Evolutionary conservation across 2,329 filamentous ascomycete genomes (phyloP).

Genomic region (Lizonia empirigonia): DNA sequence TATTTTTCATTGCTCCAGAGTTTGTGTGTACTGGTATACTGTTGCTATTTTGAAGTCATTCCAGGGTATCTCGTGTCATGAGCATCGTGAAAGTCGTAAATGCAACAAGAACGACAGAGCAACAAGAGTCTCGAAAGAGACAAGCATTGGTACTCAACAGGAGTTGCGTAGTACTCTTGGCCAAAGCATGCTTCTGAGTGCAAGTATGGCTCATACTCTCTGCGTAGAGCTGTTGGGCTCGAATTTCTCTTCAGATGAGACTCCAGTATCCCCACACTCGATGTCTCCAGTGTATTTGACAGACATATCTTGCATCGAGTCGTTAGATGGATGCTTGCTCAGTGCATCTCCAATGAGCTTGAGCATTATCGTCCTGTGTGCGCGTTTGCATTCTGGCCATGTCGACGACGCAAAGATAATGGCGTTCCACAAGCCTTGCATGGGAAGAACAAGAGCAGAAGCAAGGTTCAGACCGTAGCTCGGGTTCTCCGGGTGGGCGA

Average conservation of each 20-base stretch:
- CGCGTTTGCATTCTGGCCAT: slow-evolving; percentile 35
- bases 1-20: no score
- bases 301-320: no score
- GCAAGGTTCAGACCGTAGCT: slow-evolving; percentile 68
- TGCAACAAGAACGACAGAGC: not conserved
- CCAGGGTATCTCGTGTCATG: no score
- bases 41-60: no score
- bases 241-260: slow-evolving; percentile 13
- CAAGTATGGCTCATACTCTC: not conserved
- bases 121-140: not conserved
- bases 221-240: not conserved
- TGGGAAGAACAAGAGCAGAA: slow-evolving; percentile 74
- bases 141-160: no score
- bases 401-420: slow-evolving; percentile 67
- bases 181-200: not conserved
- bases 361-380: slow-evolving; percentile 14
- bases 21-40: no score
- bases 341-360: slow-evolving; percentile 15
- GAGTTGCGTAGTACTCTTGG: no score
- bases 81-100: not conserved
- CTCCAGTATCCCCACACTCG: slow-evolving; percentile 11
- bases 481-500: slow-evolving; percentile 58
- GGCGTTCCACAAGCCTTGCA: slow-evolving; percentile 86
- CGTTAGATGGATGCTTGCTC: not conserved
- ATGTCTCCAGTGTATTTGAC: no score